Conservation (phyloP, 2,329 filamentous ascomycete genomes). For the Aspergillus novoparasiticus region DNA sequence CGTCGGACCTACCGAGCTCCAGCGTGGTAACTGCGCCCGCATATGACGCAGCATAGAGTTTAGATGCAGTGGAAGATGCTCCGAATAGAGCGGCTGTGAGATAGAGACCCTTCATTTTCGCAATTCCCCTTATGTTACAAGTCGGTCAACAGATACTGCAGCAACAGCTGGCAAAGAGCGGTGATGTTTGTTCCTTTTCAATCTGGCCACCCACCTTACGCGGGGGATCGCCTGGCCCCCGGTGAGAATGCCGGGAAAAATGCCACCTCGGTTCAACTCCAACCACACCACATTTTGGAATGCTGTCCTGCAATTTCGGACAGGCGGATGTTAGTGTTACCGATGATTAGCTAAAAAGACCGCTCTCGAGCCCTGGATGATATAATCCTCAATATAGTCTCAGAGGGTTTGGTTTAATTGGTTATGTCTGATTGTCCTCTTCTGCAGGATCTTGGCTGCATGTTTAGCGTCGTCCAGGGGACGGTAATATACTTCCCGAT, state of each 20-base stretch:
- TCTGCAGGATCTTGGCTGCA: not conserved
- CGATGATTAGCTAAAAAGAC: not conserved
- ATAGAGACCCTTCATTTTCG: not conserved
- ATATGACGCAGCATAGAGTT: conserved; percentile 40
- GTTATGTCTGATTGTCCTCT: not conserved
- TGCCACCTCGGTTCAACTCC: not conserved
- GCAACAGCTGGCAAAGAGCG: no score
- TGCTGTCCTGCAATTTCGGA: not conserved
- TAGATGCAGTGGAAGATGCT: conserved; percentile 3
- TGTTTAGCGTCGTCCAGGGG: not conserved
- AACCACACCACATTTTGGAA: not conserved
- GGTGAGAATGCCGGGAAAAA: not conserved
- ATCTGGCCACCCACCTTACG: not conserved
- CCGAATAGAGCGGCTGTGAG: conserved; percentile 2
- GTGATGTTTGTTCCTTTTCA: not conserved
- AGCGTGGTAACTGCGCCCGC: conserved; percentile 34
- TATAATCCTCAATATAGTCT: not conserved
- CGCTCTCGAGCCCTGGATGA: not conserved
- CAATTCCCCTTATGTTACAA: not conserved
- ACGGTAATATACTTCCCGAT: not conserved
- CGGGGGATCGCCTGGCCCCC: not conserved
- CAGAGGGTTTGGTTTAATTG: not conserved
- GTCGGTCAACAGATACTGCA: not conserved
- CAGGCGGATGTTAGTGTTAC: not conserved
- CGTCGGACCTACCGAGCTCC: conserved; percentile 20